Evolutionary conservation across 108 stramenopile genomes (phyloP), one percentile per base, ranked within the genome.

Genomic region (Skeletonema menzelii): DNA sequence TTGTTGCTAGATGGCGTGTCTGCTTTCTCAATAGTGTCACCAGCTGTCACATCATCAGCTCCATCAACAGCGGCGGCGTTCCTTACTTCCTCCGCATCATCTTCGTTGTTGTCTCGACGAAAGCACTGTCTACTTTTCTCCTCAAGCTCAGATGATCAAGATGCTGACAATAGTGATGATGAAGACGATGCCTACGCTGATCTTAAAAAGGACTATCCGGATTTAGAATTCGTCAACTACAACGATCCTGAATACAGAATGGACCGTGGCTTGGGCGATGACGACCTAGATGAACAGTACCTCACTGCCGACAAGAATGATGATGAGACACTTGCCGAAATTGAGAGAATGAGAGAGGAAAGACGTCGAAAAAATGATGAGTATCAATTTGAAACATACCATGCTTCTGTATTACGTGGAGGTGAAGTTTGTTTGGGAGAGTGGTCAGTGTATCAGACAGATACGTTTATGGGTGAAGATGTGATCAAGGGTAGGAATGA

Each of bases 341-440:
- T 96, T 31, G 95, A 96, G 73, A 85, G 82, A 32, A 94, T 96
- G 95, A 75, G 95, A 26, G 92, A 96, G 67, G 87, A 88, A 6
- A 80, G 95, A 11, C 80, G 92, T n/a, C 53, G 72, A 5, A 64
- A 73, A 27, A 96, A 96, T 70, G 95, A 96, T 65, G 91, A 94
- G 69, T 96, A 78, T 68, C 95, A 96, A 69, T 96, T 96, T 69
- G 89, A 96, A 74, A 93, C 92, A 17, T 96, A 92, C 65, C 91
- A 85, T 71, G 74, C 80, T 15, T 55, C 82, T 1, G 73, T 88
- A 14, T 76, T 88, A 11, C 75, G 86, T 32, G 73, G 80, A 10
- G 95, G 95, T 13, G 69, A 86, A 27, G 76, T 80, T 22, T 87
- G 66, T 71, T 69, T 85, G 57, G 95, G 95, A 35, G 95, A 92